Evolutionary conservation across 78 protist genomes (phyloP), one percentile per base, ranked within the genome.

Genomic region (Mastigamoeba balamuthi): DNA sequence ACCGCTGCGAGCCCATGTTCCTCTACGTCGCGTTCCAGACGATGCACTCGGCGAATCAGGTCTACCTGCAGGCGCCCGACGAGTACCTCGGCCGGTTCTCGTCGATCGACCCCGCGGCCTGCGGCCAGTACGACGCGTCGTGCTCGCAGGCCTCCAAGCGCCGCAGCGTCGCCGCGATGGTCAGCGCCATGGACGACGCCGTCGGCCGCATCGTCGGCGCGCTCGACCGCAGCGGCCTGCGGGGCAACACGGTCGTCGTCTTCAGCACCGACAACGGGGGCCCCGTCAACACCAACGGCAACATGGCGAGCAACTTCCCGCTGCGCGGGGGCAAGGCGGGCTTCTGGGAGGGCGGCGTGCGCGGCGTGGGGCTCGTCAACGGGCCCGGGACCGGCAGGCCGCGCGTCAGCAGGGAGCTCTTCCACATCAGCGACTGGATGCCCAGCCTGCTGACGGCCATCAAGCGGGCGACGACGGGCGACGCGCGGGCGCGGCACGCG

Each of bases 11-110:
- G n/a, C 64, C 64, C 6, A 39, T 72, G 4, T 72, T 48, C 8
- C 3, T 72, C 48, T 72, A 44, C 6, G n/a, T 72, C 28, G 42
- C 52, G 10, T 72, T 17, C 64, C 64, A 72, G 76, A 72, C 52
- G 5, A 6, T 72, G 48, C 76, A 72, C 76, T 25, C 17, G 17
- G 17, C 58, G 17, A 48, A 48, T 48, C 33, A 48, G 17, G 17
- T 25, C 17, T 41, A 65, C 29, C 76, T 52, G 30, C 53, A 72
- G 7, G 76, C 76, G 25, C 76, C 76, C 5, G 67, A 69, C 23
- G 29, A 27, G 37, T 40, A 69, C 67, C 3, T 36, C 10, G 38
- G 7, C 30, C 3, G 3, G 8, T 72, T 58, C 64, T 3, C 36
- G 27, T 3, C 5, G 30, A 64, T 17, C 17, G 17, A 25, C 17